A percentile compares a stretch with the other conserved stretches of the same genome.
phyloP scores from a whole-genome alignment of 1,139 yeast species.

The Citeromyces hawaiiensis region DNA sequence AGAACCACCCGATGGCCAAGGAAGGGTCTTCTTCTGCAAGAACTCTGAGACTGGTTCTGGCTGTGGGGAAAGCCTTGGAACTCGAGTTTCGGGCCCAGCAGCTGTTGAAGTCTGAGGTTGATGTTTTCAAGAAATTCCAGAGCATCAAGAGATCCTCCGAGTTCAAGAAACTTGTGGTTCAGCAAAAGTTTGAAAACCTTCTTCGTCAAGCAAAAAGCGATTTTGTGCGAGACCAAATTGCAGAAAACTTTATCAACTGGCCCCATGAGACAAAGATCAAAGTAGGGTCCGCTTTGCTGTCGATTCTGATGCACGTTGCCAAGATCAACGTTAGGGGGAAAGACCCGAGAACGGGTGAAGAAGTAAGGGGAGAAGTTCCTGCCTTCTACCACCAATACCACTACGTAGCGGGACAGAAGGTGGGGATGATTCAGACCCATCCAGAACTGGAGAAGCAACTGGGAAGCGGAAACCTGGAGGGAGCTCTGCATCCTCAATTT shows the following conservation, averaged over 20 bases:
- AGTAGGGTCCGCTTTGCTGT: slow-evolving; percentile 69
- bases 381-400: slow-evolving; percentile 88
- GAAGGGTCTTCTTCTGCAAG: slow-evolving; percentile 55
- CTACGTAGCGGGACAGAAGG: slow-evolving; percentile 60
- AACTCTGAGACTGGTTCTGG: slow-evolving; percentile 67
- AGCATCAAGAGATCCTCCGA: slow-evolving; percentile 20
- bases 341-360: slow-evolving; percentile 65
- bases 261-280: slow-evolving; percentile 59
- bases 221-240: slow-evolving; percentile 19
- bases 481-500: slow-evolving; percentile 73
- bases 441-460: slow-evolving; percentile 50
- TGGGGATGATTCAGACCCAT: slow-evolving; percentile 77
- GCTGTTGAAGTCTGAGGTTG: slow-evolving; percentile 43
- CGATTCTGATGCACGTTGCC: slow-evolving; percentile 71
- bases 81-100: slow-evolving; percentile 66
- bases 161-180: slow-evolving; percentile 26
- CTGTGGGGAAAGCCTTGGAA: slow-evolving; percentile 80
- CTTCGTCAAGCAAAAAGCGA: slow-evolving; percentile 19
- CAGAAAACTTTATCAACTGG: slow-evolving; percentile 26
- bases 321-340: slow-evolving; percentile 63
- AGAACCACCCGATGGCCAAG: slow-evolving; percentile 1
- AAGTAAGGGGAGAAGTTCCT: slow-evolving; percentile 63
- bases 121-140: slow-evolving; percentile 22
- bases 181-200: slow-evolving; percentile 13
- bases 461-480: slow-evolving; percentile 52